Conservation (phyloP, 345 rosid genomes). For the Eucalyptus erythrocorys region DNA sequence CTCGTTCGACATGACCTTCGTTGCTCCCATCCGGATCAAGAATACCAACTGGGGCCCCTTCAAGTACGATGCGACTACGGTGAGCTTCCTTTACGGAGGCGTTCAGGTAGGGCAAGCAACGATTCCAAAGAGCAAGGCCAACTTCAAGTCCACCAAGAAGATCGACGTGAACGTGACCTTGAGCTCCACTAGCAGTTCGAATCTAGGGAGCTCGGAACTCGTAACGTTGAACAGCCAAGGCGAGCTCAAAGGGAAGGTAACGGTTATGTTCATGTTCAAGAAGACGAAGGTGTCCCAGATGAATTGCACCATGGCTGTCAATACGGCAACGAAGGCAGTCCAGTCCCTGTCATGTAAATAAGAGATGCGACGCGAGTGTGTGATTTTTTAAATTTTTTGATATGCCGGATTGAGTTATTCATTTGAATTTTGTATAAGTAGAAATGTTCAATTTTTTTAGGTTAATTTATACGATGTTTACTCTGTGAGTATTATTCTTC, state of each 20-base stretch:
- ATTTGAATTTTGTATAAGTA: neutral
- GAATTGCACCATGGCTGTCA: neutral
- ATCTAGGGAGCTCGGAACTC: neutral
- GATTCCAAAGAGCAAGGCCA: neutral
- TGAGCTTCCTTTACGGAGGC: neutral
- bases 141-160: neutral
- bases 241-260: neutral
- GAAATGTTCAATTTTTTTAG: neutral
- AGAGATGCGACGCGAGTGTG: neutral
- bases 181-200: neutral
- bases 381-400: neutral
- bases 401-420: neutral
- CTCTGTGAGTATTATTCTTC: neutral
- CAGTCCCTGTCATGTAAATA: neutral
- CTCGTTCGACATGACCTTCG: neutral
- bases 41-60: neutral
- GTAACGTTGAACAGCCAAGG: neutral
- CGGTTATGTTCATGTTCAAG: neutral
- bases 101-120: neutral
- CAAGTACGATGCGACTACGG: neutral
- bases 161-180: neutral
- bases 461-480: neutral
- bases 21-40: neutral
- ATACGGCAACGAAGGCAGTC: neutral
- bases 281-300: neutral